Evolutionary conservation across 169 alveolate genomes (phyloP).

Genomic region (Perkinsus marinus): DNA sequence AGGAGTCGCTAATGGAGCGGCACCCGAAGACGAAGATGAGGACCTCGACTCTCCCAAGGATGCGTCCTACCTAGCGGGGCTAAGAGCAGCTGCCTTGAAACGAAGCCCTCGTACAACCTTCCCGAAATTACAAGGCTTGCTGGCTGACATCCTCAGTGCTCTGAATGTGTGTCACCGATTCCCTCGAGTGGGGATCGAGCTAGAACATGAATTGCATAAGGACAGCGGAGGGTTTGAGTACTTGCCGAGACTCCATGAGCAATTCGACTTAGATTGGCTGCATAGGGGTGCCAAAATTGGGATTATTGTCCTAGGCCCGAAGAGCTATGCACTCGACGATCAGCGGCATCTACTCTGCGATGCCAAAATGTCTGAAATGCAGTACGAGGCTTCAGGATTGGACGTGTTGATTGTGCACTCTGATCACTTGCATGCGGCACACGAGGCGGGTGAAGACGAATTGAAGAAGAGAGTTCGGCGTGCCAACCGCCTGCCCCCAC

Average conservation of each 20-base stretch:
- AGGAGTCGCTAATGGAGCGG: neutral
- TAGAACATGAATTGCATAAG: neutral
- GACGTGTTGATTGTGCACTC: neutral
- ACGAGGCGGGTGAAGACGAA: neutral
- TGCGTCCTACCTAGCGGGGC: neutral
- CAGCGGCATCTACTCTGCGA: neutral
- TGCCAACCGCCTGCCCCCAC: neutral
- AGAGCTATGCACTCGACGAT: neutral
- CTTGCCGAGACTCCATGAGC: neutral
- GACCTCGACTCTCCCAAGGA: neutral
- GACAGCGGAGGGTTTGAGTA: neutral
- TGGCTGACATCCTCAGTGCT: neutral
- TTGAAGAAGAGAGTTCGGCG: neutral
- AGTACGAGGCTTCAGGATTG: neutral
- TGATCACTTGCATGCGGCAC: neutral
- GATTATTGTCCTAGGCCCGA: neutral
- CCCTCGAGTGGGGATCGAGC: neutral
- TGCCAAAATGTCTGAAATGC: neutral
- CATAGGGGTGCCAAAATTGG: neutral
- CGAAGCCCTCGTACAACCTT: neutral
- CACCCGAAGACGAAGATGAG: neutral
- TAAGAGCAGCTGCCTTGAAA: neutral
- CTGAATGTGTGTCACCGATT: neutral
- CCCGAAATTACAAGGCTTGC: neutral
- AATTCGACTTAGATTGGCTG: neutral